These are phyloP conservation scores for Amaranthus palmeri DNA, from an alignment of 148 eudicot species.

Conservation along the genomic window DNA sequence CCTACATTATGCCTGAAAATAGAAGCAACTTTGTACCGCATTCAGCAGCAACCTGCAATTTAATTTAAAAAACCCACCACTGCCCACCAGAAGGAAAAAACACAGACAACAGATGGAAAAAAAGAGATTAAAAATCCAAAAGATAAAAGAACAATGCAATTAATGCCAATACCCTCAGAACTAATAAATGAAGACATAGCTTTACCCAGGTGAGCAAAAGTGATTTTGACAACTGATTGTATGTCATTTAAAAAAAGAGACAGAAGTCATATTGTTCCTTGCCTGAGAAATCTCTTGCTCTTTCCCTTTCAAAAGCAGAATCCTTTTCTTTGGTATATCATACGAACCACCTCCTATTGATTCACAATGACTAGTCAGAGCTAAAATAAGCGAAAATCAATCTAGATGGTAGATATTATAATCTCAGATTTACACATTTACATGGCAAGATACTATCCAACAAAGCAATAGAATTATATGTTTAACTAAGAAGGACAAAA, in stretches of 20 bases:
- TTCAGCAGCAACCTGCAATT: background rate
- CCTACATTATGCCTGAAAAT: too few relatives aligned
- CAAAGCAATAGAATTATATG: background rate
- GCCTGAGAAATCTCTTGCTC: conserved; percentile 62
- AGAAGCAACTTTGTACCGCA: too few relatives aligned
- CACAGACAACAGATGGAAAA: background rate
- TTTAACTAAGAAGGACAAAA: too few relatives aligned
- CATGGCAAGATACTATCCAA: background rate
- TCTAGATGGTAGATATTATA: background rate
- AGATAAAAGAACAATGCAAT: background rate
- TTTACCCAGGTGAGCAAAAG: background rate
- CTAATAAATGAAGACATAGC: background rate
- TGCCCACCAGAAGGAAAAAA: background rate
- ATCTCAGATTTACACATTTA: background rate
- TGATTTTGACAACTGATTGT: too few relatives aligned
- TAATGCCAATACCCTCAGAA: background rate
- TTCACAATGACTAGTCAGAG: conserved; percentile 12
- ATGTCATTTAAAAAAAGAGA: background rate
- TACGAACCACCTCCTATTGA: conserved; percentile 37
- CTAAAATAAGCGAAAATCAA: background rate
- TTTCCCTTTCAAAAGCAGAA: conserved; percentile 89
- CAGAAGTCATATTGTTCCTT: conserved; percentile 5
- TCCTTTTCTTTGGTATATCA: conserved; percentile 68
- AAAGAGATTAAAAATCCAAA: background rate
- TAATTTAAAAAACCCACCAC: background rate